Conservation (phyloP, 2,329 filamentous ascomycete genomes). For the Xylariaceae sp. region DNA sequence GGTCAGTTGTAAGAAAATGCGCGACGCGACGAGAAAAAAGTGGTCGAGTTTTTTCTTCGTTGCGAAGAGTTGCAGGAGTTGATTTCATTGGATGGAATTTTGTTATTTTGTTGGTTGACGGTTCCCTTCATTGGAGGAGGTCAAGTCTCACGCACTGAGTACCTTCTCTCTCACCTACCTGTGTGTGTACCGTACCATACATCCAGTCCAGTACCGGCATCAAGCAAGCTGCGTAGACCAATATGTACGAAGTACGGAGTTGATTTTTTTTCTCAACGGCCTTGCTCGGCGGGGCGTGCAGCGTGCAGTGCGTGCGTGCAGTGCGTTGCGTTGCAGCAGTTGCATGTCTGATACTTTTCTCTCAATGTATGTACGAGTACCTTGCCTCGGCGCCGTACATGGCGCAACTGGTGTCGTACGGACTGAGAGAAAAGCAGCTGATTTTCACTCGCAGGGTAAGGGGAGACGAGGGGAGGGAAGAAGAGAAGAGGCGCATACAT, state of each 20-base stretch:
- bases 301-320: conserved; percentile 15
- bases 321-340: too few species aligned
- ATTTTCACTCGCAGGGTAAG: conserved; percentile 23
- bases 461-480: conserved; percentile 23
- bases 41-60: too few species aligned
- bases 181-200: too few species aligned
- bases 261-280: conserved; percentile 19
- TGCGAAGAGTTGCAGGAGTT: too few species aligned
- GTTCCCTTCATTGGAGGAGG: conserved; percentile 17
- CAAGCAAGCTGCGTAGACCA: too few species aligned
- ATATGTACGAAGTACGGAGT: too few species aligned
- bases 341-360: conserved; percentile 22
- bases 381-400: conserved; percentile 20
- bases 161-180: not conserved
- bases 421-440: not conserved
- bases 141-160: conserved; percentile 1
- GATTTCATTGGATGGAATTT: conserved; percentile 26
- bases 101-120: conserved; percentile 11
- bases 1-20: conserved; percentile 26
- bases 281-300: conserved; percentile 21
- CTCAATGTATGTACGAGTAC: conserved; percentile 8
- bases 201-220: too few species aligned
- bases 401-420: not conserved
- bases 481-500: conserved; percentile 2
- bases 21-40: conserved; percentile 14